phyloP scores from a whole-genome alignment of 306 rosid genomes.

The Datisca glomerata region DNA sequence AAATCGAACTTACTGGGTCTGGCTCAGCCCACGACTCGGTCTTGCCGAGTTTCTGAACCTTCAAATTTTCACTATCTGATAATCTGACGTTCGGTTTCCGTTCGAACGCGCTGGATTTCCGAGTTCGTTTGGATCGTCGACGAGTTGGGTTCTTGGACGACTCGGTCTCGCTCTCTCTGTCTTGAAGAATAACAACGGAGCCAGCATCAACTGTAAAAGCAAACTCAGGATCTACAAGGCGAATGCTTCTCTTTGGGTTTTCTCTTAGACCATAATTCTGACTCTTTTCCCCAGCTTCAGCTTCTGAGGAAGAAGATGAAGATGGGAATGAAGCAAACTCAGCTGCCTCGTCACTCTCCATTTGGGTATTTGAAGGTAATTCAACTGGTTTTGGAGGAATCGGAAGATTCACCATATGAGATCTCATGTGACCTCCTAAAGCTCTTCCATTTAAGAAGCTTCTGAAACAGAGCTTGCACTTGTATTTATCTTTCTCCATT shows the following conservation, averaged over 20 bases:
- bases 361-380: too few species aligned
- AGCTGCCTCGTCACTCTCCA: neutral
- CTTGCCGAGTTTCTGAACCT: slow-evolving; percentile 15
- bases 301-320: slow-evolving; percentile 19
- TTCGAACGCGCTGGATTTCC: too few species aligned
- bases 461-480: slow-evolving; percentile 56
- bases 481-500: slow-evolving; percentile 56
- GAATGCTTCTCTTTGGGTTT: slow-evolving; percentile 51
- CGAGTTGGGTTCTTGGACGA: slow-evolving; percentile 60
- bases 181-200: slow-evolving; percentile 48
- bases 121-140: slow-evolving; percentile 43
- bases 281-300: slow-evolving; percentile 9
- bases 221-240: slow-evolving; percentile 52
- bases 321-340: neutral
- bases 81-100: too few species aligned
- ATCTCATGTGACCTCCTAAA: slow-evolving; percentile 91
- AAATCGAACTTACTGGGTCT: slow-evolving; percentile 51
- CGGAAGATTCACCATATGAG: slow-evolving; percentile 73
- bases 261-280: slow-evolving; percentile 39
- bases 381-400: slow-evolving; percentile 31
- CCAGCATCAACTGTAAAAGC: slow-evolving; percentile 32
- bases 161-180: slow-evolving; percentile 76
- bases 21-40: slow-evolving; percentile 18
- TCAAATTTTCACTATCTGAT: slow-evolving; percentile 3
- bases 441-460: slow-evolving; percentile 80